Percentiles rank a stretch among this genome's conserved stretches.
phyloP scores from a whole-genome alignment of 1,139 yeast genomes.

The Suhomyces maxii region DNA sequence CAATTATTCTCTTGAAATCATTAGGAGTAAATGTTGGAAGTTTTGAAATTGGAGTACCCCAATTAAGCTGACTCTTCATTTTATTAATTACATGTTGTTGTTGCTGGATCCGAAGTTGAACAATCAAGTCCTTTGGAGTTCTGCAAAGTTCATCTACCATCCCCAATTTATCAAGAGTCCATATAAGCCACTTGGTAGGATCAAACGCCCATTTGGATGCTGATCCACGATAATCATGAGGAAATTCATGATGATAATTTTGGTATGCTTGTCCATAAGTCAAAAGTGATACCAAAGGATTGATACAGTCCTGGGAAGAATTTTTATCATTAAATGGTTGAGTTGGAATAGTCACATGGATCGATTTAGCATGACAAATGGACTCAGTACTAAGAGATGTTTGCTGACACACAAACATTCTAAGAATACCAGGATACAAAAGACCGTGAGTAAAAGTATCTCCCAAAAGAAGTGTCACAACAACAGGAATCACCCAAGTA shows the following conservation, averaged over 20 bases:
- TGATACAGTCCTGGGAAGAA: conserved; percentile 48
- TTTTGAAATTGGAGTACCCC: conserved; percentile 77
- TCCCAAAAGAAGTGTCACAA: conserved; percentile 36
- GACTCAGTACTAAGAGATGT: conserved; percentile 58
- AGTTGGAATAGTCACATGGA: conserved; percentile 45
- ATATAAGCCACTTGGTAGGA: conserved; percentile 66
- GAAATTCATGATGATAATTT: conserved; percentile 74
- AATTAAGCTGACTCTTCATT: conserved; percentile 60
- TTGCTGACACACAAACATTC: conserved; percentile 60
- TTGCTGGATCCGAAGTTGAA: conserved; percentile 61
- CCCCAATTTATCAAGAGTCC: conserved; percentile 39
- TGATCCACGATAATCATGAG: conserved; percentile 61
- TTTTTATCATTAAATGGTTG: conserved; percentile 68
- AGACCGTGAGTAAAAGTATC: conserved; percentile 57
- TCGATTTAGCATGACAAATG: conserved; percentile 51
- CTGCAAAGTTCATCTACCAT: conserved; percentile 39
- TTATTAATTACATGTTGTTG: conserved; percentile 62
- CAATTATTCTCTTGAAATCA: conserved; percentile 48
- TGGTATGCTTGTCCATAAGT: conserved; percentile 68
- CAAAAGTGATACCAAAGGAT: conserved; percentile 53
- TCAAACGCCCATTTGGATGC: conserved; percentile 55
- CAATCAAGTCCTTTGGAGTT: conserved; percentile 49
- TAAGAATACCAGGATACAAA: conserved; percentile 60
- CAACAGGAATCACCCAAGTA: conserved; percentile 50
- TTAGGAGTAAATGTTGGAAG: conserved; percentile 54